phyloP scores from a whole-genome alignment of 202 grass and related monocot genomes.

The Bolboschoenoplectus hybrid region DNA sequence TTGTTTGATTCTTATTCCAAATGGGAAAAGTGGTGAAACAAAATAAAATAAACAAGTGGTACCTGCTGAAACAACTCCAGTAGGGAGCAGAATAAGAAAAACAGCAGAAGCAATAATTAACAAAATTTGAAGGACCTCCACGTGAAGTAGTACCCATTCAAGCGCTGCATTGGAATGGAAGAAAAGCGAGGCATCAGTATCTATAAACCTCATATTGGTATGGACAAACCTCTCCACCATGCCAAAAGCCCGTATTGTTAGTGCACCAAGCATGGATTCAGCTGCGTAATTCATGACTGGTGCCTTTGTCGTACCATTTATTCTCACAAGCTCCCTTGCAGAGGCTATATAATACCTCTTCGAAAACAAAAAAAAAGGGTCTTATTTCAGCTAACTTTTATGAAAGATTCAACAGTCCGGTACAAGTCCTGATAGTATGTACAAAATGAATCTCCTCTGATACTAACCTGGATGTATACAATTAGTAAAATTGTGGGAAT shows the following conservation, averaged over 20 bases:
- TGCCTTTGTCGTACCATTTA: constrained; percentile 85
- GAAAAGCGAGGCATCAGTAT: constrained; percentile 68
- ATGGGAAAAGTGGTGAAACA: background rate
- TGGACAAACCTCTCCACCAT: constrained; percentile 66
- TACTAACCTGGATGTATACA: constrained; percentile 65
- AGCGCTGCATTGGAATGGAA: constrained; percentile 81
- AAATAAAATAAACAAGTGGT: background rate
- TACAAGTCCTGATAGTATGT: background rate
- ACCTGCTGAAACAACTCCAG: constrained; percentile 73
- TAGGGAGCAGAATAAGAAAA: constrained; percentile 63
- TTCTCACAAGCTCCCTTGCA: constrained; percentile 76
- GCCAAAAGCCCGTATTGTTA: constrained; percentile 76
- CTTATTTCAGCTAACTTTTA: background rate
- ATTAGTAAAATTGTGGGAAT: constrained; percentile 58
- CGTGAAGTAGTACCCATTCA: constrained; percentile 75
- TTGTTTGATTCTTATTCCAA: background rate
- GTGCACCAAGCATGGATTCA: constrained; percentile 76
- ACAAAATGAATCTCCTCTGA: background rate
- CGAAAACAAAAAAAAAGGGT: background rate
- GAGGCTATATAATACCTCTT: constrained; percentile 91
- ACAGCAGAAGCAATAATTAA: constrained; percentile 64
- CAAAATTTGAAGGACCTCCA: constrained; percentile 74
- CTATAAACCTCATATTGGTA: constrained; percentile 67
- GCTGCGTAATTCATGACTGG: constrained; percentile 68
- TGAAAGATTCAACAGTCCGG: background rate